These are phyloP conservation scores for Clitopilus passeckerianus DNA, from an alignment of 768 basidiomycete species.

Conservation along the genomic window DNA sequence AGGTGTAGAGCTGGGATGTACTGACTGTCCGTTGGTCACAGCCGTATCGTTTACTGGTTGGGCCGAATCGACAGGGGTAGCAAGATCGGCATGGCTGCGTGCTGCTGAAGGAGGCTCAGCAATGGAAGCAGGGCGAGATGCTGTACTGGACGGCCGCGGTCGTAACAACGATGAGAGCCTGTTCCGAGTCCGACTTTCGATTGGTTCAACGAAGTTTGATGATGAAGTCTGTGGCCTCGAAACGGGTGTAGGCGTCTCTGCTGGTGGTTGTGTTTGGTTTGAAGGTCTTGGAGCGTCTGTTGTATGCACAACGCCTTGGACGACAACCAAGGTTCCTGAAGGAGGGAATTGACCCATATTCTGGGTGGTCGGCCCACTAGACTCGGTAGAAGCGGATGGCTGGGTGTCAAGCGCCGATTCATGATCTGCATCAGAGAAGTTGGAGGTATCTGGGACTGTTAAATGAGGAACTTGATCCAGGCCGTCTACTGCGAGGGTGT, in stretches of 20 bases:
- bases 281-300: conserved; percentile 50
- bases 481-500: conserved; percentile 1
- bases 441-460: conserved; percentile 17
- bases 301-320: conserved; percentile 80
- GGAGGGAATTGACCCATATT: conserved; percentile 48
- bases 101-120: conserved; percentile 1
- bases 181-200: conserved; percentile 19
- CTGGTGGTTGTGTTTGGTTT: conserved; percentile 12
- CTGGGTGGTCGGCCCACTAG: not conserved
- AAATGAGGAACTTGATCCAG: conserved; percentile 15
- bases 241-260: conserved; percentile 9
- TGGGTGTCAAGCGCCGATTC: not conserved
- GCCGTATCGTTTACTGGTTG: not conserved
- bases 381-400: not conserved
- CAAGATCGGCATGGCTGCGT: not conserved
- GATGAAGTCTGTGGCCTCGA: conserved; percentile 23
- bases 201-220: conserved; percentile 15
- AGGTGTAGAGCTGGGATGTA: not conserved
- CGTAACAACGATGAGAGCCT: conserved; percentile 29
- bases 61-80: not conserved
- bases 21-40: not conserved
- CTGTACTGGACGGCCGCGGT: conserved; percentile 24
- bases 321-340: conserved; percentile 75
- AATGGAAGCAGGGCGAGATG: conserved; percentile 7
- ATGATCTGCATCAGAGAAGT: not conserved